Conservation (phyloP, 345 rosid species). For the Rubroshorea leprosula region DNA sequence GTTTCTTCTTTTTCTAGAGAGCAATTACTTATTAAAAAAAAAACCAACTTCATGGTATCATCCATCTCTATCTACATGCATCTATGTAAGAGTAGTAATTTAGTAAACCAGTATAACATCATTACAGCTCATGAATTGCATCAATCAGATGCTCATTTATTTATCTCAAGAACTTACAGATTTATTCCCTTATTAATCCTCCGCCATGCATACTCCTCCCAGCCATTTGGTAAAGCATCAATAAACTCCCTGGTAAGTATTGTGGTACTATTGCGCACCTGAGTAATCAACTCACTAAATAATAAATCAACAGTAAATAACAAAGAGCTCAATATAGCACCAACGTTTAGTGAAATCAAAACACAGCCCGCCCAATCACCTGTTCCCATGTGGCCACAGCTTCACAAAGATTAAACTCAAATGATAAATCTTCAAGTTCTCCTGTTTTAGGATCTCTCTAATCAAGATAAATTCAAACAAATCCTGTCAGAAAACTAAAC, state of each 20-base stretch:
- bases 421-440: constrained; percentile 69
- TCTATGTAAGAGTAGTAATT: too few species aligned
- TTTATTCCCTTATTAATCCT: constrained; percentile 85
- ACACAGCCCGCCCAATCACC: constrained; percentile 22
- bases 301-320: constrained; percentile 24
- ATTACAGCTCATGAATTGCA: too few species aligned
- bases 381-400: constrained; percentile 34
- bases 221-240: constrained; percentile 86
- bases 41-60: too few species aligned
- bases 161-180: constrained; percentile 80
- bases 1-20: too few species aligned
- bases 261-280: constrained; percentile 89
- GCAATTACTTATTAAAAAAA: too few species aligned
- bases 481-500: neutral
- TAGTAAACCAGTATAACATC: too few species aligned
- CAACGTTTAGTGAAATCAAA: constrained; percentile 4
- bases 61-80: too few species aligned
- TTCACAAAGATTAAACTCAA: constrained; percentile 81
- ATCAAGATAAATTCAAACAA: constrained; percentile 9
- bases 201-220: constrained; percentile 98
- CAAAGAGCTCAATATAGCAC: too few species aligned
- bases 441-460: constrained; percentile 93
- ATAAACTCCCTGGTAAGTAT: constrained; percentile 89
- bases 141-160: too few species aligned
- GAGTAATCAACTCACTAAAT: constrained; percentile 44